Percentiles rank a stretch among this genome's conserved stretches.
phyloP scores from a whole-genome alignment of 2,329 filamentous ascomycete genomes.

The Claviceps capensis region DNA sequence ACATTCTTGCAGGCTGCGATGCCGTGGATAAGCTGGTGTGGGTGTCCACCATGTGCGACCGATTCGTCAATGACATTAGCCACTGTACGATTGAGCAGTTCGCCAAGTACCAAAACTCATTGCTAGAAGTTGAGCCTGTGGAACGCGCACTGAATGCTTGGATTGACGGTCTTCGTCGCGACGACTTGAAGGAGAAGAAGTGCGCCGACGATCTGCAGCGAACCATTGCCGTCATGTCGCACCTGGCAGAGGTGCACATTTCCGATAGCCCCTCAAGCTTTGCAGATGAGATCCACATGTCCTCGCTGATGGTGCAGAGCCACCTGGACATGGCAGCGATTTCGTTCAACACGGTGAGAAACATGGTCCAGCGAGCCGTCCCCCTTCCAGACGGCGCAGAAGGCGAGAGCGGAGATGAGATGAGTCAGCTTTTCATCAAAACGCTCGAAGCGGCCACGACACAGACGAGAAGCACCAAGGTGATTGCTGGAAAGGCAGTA shows the following conservation, averaged over 20 bases:
- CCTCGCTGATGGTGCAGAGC: conserved; percentile 60
- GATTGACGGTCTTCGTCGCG: conserved; percentile 71
- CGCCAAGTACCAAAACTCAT: conserved; percentile 59
- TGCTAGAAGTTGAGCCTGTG: conserved; percentile 82
- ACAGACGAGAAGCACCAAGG: conserved; percentile 70
- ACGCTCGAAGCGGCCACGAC: conserved; percentile 59
- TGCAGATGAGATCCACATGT: conserved; percentile 70
- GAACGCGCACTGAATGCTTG: conserved; percentile 79
- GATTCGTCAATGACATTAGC: conserved; percentile 69
- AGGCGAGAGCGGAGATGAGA: conserved; percentile 43
- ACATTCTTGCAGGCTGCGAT: conserved; percentile 67
- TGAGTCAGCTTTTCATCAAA: conserved; percentile 51
- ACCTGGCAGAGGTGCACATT: conserved; percentile 72
- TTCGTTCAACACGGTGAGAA: conserved; percentile 48
- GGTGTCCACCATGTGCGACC: conserved; percentile 70
- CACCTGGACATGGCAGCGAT: conserved; percentile 67
- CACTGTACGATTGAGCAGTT: conserved; percentile 70
- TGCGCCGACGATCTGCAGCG: conserved; percentile 70
- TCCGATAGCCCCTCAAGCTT: conserved; percentile 55
- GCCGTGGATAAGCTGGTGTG: conserved; percentile 75
- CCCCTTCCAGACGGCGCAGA: conserved; percentile 17
- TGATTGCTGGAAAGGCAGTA: conserved; percentile 65
- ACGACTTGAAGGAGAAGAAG: conserved; percentile 74
- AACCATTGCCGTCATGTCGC: conserved; percentile 75
- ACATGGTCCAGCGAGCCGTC: conserved; percentile 54